Conservation (phyloP, 331 rosid species). For the Quercus phellos region DNA sequence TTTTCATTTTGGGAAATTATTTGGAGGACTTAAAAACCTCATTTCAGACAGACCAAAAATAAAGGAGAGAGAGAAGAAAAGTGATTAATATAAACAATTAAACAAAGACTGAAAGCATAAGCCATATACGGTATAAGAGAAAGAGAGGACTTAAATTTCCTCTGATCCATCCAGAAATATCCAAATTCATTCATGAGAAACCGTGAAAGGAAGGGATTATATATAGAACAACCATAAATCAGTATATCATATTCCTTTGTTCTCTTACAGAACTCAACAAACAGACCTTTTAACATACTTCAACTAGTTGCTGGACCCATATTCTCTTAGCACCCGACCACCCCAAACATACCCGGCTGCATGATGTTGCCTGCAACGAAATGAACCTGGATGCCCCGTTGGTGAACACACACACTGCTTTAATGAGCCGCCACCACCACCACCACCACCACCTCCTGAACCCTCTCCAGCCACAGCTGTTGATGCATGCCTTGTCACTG, state of each 20-base stretch:
- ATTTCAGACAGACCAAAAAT: too few species aligned
- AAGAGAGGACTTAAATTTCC: not conserved
- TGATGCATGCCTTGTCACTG: constrained; percentile 19
- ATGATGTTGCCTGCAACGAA: constrained; percentile 74
- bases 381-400: constrained; percentile 75
- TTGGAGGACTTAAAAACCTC: too few species aligned
- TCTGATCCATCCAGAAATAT: not conserved
- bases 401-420: constrained; percentile 72
- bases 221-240: not conserved
- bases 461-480: constrained; percentile 8
- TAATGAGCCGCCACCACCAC: not conserved
- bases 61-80: not conserved
- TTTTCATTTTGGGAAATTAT: too few species aligned
- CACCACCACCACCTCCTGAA: constrained; percentile 7
- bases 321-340: constrained; percentile 22
- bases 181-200: not conserved
- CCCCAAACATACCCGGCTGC: constrained; percentile 59
- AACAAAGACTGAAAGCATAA: not conserved
- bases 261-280: not conserved
- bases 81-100: not conserved
- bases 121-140: too few species aligned
- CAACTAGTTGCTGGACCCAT: not conserved
- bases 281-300: not conserved
- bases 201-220: not conserved
- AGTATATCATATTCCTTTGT: not conserved